Evolutionary conservation across 2,329 filamentous ascomycete species (phyloP).

Genomic region (Sclerotinia borealis): DNA sequence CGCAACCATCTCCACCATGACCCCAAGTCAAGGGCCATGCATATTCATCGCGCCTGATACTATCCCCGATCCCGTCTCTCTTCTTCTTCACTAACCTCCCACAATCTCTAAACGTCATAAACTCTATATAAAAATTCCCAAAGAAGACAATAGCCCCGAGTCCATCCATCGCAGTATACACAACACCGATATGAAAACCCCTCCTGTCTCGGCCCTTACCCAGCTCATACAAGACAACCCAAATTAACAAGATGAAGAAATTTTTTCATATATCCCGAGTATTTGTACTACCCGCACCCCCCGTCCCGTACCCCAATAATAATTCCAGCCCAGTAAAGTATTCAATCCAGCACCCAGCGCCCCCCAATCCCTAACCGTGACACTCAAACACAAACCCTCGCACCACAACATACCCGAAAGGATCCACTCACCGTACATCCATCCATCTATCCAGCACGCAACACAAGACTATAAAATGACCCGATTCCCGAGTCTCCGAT

Average conservation of each 20-base stretch:
- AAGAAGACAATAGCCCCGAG: neutral
- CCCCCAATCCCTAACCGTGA: neutral
- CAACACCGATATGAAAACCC: neutral
- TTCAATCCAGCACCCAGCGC: too few species aligned
- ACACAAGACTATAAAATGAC: neutral
- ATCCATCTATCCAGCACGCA: neutral
- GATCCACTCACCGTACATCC: neutral
- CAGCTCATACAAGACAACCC: conserved; percentile 2
- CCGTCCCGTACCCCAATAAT: neutral
- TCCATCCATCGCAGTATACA: neutral
- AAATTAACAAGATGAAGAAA: neutral
- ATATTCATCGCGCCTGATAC: neutral
- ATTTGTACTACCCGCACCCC: neutral
- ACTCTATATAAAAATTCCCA: neutral
- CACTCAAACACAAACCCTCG: neutral
- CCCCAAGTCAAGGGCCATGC: neutral
- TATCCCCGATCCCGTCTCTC: neutral
- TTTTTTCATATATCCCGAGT: neutral
- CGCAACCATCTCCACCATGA: neutral
- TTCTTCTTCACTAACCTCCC: neutral
- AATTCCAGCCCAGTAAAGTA: neutral
- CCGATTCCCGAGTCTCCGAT: conserved; percentile 7
- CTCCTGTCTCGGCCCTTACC: neutral
- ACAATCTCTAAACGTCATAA: neutral
- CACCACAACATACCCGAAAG: conserved; percentile 3